Evolutionary conservation across 805 yeast species (phyloP).

Genomic region (Yamadazyma kitorensis): DNA sequence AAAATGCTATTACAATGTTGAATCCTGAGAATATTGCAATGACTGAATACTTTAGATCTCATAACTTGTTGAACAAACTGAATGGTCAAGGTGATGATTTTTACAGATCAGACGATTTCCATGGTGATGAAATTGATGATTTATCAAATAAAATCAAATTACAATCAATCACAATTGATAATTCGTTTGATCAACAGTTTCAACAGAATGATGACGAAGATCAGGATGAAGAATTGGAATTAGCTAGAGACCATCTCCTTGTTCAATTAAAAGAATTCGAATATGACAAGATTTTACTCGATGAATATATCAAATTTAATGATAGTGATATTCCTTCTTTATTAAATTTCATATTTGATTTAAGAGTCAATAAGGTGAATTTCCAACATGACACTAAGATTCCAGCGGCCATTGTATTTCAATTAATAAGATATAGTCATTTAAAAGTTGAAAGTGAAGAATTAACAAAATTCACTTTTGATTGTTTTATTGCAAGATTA

Average conservation of each 20-base stretch:
- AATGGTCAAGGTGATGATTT: slow-evolving; percentile 9
- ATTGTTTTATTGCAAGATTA: slow-evolving; percentile 59
- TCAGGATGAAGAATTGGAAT: slow-evolving; percentile 24
- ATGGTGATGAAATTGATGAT: slow-evolving; percentile 26
- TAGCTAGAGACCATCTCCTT: slow-evolving; percentile 27
- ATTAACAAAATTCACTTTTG: slow-evolving; percentile 56
- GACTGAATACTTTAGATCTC: slow-evolving; percentile 56
- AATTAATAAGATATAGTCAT: slow-evolving; percentile 67
- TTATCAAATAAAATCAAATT: slow-evolving; percentile 31
- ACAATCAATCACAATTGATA: slow-evolving; percentile 26
- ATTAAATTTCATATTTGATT: slow-evolving; percentile 45
- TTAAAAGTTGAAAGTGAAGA: slow-evolving; percentile 52
- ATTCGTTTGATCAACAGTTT: slow-evolving; percentile 10
- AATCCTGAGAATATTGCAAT: slow-evolving; percentile 51
- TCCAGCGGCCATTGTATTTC: slow-evolving; percentile 70
- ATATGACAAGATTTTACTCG: slow-evolving; percentile 51
- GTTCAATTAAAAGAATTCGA: slow-evolving; percentile 45
- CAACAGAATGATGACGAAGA: slow-evolving; percentile 12
- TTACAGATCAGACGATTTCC: slow-evolving; percentile 19
- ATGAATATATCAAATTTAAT: slow-evolving; percentile 59
- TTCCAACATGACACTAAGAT: slow-evolving; percentile 48
- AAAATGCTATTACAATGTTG: slow-evolving; percentile 57
- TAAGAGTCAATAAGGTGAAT: slow-evolving; percentile 38
- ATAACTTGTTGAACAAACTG: slow-evolving; percentile 32
- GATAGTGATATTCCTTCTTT: slow-evolving; percentile 54